Base-by-base conservation (phyloP, 495 filamentous ascomycete genomes). In the Paragyromitra xinjiangensis region DNA sequence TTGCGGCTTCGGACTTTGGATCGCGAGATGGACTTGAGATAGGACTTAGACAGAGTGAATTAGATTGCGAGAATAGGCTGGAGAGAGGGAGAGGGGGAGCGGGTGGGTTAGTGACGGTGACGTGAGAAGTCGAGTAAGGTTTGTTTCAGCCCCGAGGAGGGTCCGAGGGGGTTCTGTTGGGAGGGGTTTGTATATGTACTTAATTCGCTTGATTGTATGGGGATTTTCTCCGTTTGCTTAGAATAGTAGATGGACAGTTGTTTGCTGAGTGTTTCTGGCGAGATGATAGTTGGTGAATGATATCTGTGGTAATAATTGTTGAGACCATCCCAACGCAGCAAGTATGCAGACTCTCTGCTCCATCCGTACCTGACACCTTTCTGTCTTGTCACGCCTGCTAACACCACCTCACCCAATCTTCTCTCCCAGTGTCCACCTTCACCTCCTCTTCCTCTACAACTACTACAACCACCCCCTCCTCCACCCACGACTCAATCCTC, bases 141-240 rank as follows among this genome's bases (percentile, higher is more conserved):
- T 48, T 16, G 44, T 16, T 48, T 48, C 44, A 48, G 44, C 11
- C 29, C 19, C 26, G 56, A 14, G 29, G 29, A 37, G 26, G 14
- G 26, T 37, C 26, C 26, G 56, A 39, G 26, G 56, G 7, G 29
- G 55, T 59, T 59, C 29, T 61, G 56, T 61, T 61, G 56, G 29
- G 56, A 19, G 26, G 5, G 50, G 50, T 3, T 5, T 24, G n/a
- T 19, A 44, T 44, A 44, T 44, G 42, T 51, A 34, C 29, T 34
- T 51, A 22, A 51, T 51, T 51, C 48, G n/a, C 50, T 7, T 8
- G 22, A 34, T 7, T 53, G 0, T 53, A 8, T 19, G 6, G 5
- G 6, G 8, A 53, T n/a, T 53, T 11, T 48, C 11, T 11, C 7
- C 16, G 6, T 48, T 11, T 48, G 16, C 16, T 12, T 48, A 48